Evolutionary conservation across 495 filamentous ascomycete genomes (phyloP), one percentile per base, ranked within the genome.

Genomic region (Cudoniella acicularis): DNA sequence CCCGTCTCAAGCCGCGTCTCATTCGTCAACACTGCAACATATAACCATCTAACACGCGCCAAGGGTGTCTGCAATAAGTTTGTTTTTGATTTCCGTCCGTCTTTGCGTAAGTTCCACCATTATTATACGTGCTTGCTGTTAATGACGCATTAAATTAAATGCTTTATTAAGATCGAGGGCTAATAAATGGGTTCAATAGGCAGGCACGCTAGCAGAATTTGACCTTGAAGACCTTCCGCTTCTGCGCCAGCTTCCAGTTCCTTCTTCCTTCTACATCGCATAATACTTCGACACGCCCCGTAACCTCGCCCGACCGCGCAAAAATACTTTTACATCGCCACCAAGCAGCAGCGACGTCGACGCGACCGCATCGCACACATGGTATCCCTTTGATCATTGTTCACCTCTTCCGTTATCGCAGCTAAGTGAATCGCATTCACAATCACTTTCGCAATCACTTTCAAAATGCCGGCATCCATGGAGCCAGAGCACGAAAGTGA

Each of bases 21-120:
- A 50, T 50, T 50, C 48, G 48, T 20, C 21, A 26, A 50, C 10
- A 50, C 30, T 50, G 48, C 48, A 26, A 46, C 48, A 50, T 8
- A 10, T 50, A 50, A 50, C 25, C 43, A 9, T 21, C 18, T 46
- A 46, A 46, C 17, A 17, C 43, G 11, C 11, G 6, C 13, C 23
- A 8, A 13, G 10, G 10, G 23, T 10, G 48, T 50, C 10, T 50
- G 10, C 21, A 9, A 50, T 25, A 25, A 50, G 48, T 50, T 50
- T 4, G 6, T 50, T 25, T 25, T 50, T 25, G 3, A 8, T 26
- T 23, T 21, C 6, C 45, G n/a, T n/a, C 6, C 30, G 30, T 6
- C 30, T 36, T 13, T 36, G 30, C 13, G 30, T 36, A 36, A 4
- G 30, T 36, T 50, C 20, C 21, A 3, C 48, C 18, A 10, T 50